These are phyloP conservation scores for Voacanga thouarsii DNA, from an alignment of 257 asterid species.

Conservation along the genomic window DNA sequence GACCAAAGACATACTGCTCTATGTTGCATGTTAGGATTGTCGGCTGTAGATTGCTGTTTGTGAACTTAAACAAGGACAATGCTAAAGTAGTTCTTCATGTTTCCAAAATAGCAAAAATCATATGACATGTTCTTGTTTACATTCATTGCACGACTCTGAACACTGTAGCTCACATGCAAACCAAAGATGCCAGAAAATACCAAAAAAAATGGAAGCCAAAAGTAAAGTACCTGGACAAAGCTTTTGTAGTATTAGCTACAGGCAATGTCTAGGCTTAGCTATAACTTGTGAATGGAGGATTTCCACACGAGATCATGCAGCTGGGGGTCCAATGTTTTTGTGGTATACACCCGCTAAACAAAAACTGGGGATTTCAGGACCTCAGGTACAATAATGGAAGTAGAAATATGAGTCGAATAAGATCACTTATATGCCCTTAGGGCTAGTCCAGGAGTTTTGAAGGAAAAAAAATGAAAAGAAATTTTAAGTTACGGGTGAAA, in stretches of 20 bases:
- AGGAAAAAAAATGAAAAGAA: too few relatives aligned
- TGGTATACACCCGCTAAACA: too few relatives aligned
- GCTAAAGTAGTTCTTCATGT: conserved; percentile 22
- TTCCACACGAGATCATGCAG: too few relatives aligned
- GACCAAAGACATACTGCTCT: conserved; percentile 52
- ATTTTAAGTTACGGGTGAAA: too few relatives aligned
- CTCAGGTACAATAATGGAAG: too few relatives aligned
- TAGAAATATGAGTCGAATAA: too few relatives aligned
- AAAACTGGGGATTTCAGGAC: too few relatives aligned
- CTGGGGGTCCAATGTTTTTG: too few relatives aligned
- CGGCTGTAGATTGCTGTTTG: conserved; percentile 13
- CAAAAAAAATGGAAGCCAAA: neutral
- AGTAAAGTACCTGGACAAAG: neutral
- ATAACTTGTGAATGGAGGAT: too few relatives aligned
- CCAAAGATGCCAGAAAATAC: neutral
- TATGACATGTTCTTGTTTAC: conserved; percentile 14
- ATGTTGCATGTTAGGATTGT: conserved; percentile 35
- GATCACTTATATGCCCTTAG: too few relatives aligned
- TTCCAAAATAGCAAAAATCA: conserved; percentile 19
- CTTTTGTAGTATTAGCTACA: neutral
- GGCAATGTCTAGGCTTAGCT: too few relatives aligned
- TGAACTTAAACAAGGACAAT: conserved; percentile 23
- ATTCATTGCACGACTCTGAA: neutral
- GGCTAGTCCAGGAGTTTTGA: too few relatives aligned
- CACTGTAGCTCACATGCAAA: neutral